Conservation (phyloP, 202 grass and related monocot genomes). For the Zoysia matrella region DNA sequence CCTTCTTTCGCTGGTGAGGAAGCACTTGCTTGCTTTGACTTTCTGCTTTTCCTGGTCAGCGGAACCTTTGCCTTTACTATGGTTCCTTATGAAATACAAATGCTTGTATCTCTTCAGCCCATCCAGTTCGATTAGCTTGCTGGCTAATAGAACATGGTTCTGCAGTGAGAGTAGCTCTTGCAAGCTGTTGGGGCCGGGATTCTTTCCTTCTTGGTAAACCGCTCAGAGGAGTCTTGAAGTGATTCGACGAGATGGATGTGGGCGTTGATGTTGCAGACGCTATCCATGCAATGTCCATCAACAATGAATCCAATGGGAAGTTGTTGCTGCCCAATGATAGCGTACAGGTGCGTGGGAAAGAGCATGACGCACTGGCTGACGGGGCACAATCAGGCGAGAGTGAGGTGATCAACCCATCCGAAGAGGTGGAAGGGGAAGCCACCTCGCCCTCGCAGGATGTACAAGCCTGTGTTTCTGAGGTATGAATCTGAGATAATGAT, state of each 20-base stretch:
- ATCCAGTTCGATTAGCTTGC: constrained; percentile 17
- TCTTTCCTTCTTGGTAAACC: background rate
- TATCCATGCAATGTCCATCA: constrained; percentile 35
- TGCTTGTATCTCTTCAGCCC: background rate
- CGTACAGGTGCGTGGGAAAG: constrained; percentile 14
- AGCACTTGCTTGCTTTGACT: constrained; percentile 1
- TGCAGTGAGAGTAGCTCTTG: constrained; percentile 19
- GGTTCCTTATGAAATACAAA: background rate
- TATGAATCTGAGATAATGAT: background rate
- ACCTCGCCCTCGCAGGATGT: constrained; percentile 46
- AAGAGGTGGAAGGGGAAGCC: constrained; percentile 55
- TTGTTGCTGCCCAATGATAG: constrained; percentile 1
- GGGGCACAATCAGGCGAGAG: constrained; percentile 57
- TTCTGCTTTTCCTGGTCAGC: background rate
- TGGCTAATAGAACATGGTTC: constrained; percentile 27
- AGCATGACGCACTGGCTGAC: constrained; percentile 38
- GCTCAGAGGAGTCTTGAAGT: constrained; percentile 15
- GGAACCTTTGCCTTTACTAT: background rate
- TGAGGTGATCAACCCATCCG: constrained; percentile 65
- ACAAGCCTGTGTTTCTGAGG: constrained; percentile 43
- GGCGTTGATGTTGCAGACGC: constrained; percentile 22
- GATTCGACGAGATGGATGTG: constrained; percentile 41
- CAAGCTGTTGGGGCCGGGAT: background rate
- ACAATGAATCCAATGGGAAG: constrained; percentile 33
- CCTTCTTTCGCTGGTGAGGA: constrained; percentile 25